Conservation (phyloP, 306 rosid genomes). For the Vigna angularis region DNA sequence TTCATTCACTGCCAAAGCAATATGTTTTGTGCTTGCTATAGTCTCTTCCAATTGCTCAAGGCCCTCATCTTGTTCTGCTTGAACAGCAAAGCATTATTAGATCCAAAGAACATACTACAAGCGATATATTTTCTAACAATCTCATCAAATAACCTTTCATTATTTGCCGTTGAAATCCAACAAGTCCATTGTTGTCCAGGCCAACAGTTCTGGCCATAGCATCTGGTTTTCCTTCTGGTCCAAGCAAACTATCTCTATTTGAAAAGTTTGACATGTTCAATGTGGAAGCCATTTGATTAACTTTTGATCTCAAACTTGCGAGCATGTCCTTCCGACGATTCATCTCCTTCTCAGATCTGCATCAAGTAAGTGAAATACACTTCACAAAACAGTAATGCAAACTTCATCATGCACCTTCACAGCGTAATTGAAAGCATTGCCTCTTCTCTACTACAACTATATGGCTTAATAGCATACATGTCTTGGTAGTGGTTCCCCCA, state of each 20-base stretch:
- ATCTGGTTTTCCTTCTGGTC: slow-evolving; percentile 89
- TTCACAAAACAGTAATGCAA: slow-evolving; percentile 39
- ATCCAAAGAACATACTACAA: slow-evolving; percentile 41
- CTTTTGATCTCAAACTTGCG: slow-evolving; percentile 77
- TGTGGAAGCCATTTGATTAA: slow-evolving; percentile 85
- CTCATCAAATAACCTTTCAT: slow-evolving; percentile 69
- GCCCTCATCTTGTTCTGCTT: slow-evolving; percentile 96
- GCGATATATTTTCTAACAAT: slow-evolving; percentile 21
- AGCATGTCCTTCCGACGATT: slow-evolving; percentile 94
- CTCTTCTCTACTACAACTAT: too few relatives aligned
- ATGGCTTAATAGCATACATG: not conserved
- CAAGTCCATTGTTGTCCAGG: slow-evolving; percentile 83
- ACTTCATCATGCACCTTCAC: not conserved
- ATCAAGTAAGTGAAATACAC: slow-evolving; percentile 46
- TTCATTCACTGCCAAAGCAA: slow-evolving; percentile 97
- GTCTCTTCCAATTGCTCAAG: slow-evolving; percentile 95
- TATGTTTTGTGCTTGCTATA: slow-evolving; percentile 91
- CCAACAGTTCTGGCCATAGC: slow-evolving; percentile 79
- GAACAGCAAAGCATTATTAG: slow-evolving; percentile 38
- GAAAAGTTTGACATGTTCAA: slow-evolving; percentile 90
- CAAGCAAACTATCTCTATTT: slow-evolving; percentile 90
- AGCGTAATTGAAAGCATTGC: too few relatives aligned
- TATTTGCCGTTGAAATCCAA: slow-evolving; percentile 89
- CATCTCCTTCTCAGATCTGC: slow-evolving; percentile 92
- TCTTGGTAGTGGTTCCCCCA: not conserved